Evolutionary conservation across 1,284 basidiomycete genomes (phyloP).

Genomic region (Sporisorium scitamineum): DNA sequence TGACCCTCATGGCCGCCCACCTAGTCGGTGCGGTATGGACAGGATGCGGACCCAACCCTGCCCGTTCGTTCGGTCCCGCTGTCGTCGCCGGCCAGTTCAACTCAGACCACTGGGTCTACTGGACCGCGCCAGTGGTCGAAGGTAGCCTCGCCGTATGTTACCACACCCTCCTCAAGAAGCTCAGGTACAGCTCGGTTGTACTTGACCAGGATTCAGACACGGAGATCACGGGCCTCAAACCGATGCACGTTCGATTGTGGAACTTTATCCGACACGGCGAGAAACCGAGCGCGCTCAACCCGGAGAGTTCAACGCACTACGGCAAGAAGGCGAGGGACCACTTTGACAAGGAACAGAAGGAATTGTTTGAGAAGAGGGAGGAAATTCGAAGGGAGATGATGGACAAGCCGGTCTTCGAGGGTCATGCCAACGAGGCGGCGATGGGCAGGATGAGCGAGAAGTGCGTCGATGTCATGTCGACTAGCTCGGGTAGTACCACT

Average conservation of each 20-base stretch:
- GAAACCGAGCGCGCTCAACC: constrained; percentile 39
- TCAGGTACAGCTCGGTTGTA: constrained; percentile 47
- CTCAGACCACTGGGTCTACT: constrained; percentile 58
- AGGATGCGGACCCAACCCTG: constrained; percentile 78
- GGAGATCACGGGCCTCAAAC: constrained; percentile 45
- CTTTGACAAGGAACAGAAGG: constrained; percentile 32
- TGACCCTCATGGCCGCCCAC: constrained; percentile 44
- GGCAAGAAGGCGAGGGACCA: constrained; percentile 23
- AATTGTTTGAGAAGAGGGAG: constrained; percentile 22
- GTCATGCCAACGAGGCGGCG: constrained; percentile 18
- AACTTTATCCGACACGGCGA: constrained; percentile 32
- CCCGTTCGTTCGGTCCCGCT: constrained; percentile 80
- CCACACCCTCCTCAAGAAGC: constrained; percentile 33
- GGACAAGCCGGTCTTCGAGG: constrained; percentile 37
- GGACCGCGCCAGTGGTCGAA: constrained; percentile 40
- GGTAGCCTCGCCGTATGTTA: constrained; percentile 31
- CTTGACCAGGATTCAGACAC: constrained; percentile 53
- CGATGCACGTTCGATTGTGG: constrained; percentile 42
- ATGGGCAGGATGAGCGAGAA: constrained; percentile 4
- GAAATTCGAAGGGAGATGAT: constrained; percentile 17
- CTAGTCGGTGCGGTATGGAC: constrained; percentile 41
- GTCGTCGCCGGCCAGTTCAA: constrained; percentile 66
- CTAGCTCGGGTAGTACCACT: constrained; percentile 22
- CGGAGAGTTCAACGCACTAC: constrained; percentile 36
- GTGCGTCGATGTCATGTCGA: constrained; percentile 15